phyloP scores from a whole-genome alignment of 805 yeast genomes.

The Starmerella bacillaris region DNA sequence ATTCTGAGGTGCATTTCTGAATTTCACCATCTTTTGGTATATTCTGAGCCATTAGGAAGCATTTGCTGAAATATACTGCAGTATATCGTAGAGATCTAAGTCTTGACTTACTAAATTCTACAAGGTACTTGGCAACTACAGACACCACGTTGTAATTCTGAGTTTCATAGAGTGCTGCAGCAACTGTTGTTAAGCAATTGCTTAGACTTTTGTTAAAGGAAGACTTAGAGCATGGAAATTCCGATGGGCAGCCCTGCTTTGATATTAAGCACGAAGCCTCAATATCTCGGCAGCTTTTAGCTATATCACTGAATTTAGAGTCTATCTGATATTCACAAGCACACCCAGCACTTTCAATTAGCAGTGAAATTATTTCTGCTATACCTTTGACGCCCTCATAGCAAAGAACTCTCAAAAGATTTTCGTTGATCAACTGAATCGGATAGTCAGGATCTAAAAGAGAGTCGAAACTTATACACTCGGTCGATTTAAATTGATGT shows the following conservation, averaged over 20 bases:
- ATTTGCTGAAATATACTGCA: conserved; percentile 4
- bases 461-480: conserved; percentile 12
- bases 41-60: too few relatives aligned
- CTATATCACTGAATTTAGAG: not conserved
- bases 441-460: conserved; percentile 12
- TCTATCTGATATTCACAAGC: conserved; percentile 3
- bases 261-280: conserved; percentile 5
- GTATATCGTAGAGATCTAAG: conserved; percentile 13
- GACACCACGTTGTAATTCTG: conserved; percentile 4
- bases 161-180: conserved; percentile 5
- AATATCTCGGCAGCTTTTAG: conserved; percentile 1
- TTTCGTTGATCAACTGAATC: conserved; percentile 12
- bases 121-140: conserved; percentile 1
- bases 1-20: not conserved
- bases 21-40: not conserved
- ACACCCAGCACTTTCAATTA: conserved; percentile 12
- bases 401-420: conserved; percentile 13
- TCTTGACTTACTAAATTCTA: conserved; percentile 3
- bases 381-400: conserved; percentile 14
- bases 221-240: conserved; percentile 8
- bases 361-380: conserved; percentile 10
- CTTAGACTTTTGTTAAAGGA: conserved; percentile 5
- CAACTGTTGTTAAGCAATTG: conserved; percentile 1
- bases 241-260: conserved; percentile 7
- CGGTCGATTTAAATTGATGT: conserved; percentile 1